These are phyloP conservation scores for Didymella lethalis DNA, from an alignment of 2,329 filamentous ascomycete species.

Conservation along the genomic window DNA sequence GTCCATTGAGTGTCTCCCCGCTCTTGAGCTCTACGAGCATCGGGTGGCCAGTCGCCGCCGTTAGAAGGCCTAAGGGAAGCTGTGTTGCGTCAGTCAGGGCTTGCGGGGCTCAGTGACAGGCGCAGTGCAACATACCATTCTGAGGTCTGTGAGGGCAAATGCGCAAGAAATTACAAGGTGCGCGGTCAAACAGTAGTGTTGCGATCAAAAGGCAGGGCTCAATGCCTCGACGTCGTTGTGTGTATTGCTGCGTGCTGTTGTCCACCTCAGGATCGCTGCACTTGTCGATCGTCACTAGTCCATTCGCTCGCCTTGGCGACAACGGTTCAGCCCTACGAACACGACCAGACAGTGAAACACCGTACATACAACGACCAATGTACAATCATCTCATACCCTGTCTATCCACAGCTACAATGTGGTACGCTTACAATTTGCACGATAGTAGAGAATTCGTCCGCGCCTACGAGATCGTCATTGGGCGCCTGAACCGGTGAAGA, in stretches of 20 bases:
- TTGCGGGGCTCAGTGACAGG: slow-evolving; percentile 6
- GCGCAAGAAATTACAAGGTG: not conserved
- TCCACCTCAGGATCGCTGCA: slow-evolving; percentile 6
- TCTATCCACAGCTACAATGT: not conserved
- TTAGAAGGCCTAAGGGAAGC: slow-evolving; percentile 81
- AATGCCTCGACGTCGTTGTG: not conserved
- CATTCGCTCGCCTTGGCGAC: slow-evolving; percentile 20
- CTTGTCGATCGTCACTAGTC: slow-evolving; percentile 24
- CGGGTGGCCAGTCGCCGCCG: slow-evolving; percentile 94
- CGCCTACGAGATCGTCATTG: slow-evolving; percentile 2
- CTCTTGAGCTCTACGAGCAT: slow-evolving; percentile 99
- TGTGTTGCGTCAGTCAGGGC: slow-evolving; percentile 37
- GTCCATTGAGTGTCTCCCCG: slow-evolving; percentile 95
- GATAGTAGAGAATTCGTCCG: not conserved
- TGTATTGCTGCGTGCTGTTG: slow-evolving; percentile 8
- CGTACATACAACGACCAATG: not conserved
- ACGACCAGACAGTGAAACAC: not conserved
- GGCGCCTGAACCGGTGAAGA: slow-evolving; percentile 19
- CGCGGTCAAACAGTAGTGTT: not conserved
- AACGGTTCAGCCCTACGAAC: slow-evolving; percentile 5
- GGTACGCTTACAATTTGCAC: not conserved
- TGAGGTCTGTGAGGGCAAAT: slow-evolving; percentile 5
- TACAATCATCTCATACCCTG: not conserved
- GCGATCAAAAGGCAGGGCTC: not conserved
- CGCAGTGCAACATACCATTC: slow-evolving; percentile 36